phyloP scores from a whole-genome alignment of 495 filamentous ascomycete genomes.

The Parathielavia appendiculata region DNA sequence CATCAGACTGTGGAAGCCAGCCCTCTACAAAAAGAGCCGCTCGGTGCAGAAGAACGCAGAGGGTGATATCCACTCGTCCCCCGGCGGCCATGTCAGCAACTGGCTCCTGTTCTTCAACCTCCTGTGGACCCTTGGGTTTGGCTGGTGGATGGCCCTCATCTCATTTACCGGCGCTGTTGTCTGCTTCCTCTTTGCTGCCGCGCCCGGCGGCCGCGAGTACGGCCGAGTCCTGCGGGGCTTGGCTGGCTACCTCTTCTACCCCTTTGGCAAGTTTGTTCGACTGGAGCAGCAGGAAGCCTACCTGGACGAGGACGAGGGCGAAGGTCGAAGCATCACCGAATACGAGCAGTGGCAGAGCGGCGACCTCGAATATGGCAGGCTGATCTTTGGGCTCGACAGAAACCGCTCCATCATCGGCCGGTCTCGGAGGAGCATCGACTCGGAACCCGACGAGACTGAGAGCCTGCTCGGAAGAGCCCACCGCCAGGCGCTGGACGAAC shows the following conservation, averaged over 20 bases:
- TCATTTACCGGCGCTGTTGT: slow-evolving; percentile 64
- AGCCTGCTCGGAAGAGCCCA: slow-evolving; percentile 71
- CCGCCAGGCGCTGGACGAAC: slow-evolving; percentile 38
- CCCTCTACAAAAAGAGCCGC: slow-evolving; percentile 93
- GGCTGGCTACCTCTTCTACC: slow-evolving; percentile 83
- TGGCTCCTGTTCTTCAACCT: slow-evolving; percentile 83
- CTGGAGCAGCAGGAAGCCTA: slow-evolving; percentile 92
- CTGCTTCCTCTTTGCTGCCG: slow-evolving; percentile 76
- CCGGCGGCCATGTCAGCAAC: slow-evolving; percentile 77
- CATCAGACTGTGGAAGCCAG: slow-evolving; percentile 98
- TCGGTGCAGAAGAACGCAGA: slow-evolving; percentile 96
- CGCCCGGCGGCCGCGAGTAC: slow-evolving; percentile 77
- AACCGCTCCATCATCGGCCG: slow-evolving; percentile 82
- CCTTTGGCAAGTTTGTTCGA: slow-evolving; percentile 92
- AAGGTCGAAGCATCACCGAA: slow-evolving; percentile 97
- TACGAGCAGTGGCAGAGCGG: slow-evolving; percentile 99
- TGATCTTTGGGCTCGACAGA: slow-evolving; percentile 87
- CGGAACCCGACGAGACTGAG: slow-evolving; percentile 73
- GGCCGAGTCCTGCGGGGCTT: slow-evolving; percentile 80
- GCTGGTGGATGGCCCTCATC: slow-evolving; percentile 91
- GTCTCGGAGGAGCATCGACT: slow-evolving; percentile 83
- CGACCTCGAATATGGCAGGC: slow-evolving; percentile 87
- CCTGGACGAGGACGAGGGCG: slow-evolving; percentile 93
- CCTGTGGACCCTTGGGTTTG: slow-evolving; percentile 86
- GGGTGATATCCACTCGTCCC: slow-evolving; percentile 93